Conservation (phyloP, 2,329 filamentous ascomycete genomes). For the Tothia fuscella region DNA sequence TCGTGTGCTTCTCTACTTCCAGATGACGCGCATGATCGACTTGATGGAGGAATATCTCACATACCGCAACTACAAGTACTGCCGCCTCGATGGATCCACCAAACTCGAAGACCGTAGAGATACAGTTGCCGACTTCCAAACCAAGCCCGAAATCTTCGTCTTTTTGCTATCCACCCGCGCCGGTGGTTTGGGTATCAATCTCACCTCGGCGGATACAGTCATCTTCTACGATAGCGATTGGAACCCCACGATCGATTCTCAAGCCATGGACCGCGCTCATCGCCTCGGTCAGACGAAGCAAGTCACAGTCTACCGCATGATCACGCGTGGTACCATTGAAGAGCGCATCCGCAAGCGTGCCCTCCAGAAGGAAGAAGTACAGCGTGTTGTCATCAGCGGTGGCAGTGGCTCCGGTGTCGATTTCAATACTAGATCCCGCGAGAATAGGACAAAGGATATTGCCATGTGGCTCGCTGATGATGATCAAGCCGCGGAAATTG, state of each 20-base stretch:
- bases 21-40: conserved; percentile 99
- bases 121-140: conserved; percentile 94
- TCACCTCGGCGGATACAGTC: conserved; percentile 92
- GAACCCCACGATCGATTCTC: conserved; percentile 12
- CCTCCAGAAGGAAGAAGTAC: conserved; percentile 95
- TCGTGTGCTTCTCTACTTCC: conserved; percentile 94
- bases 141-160: conserved; percentile 86
- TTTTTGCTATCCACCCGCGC: conserved; percentile 93
- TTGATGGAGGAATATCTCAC: conserved; percentile 98
- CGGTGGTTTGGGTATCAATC: conserved; percentile 94
- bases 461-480: conserved; percentile 98
- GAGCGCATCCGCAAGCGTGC: conserved; percentile 96
- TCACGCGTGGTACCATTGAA: conserved; percentile 10
- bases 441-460: conserved; percentile 95
- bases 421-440: conserved; percentile 83
- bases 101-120: conserved; percentile 95
- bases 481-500: conserved; percentile 87
- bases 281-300: conserved; percentile 10
- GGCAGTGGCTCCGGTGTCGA: conserved; percentile 71
- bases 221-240: conserved; percentile 93
- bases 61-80: conserved; percentile 98
- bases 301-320: conserved; percentile 10
- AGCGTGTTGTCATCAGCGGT: conserved; percentile 90
- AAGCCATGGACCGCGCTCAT: conserved; percentile 12
- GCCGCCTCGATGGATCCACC: conserved; percentile 88